Base-by-base conservation (phyloP, 192 early-diverging fungal species). In the Coemansia sp. region DNA sequence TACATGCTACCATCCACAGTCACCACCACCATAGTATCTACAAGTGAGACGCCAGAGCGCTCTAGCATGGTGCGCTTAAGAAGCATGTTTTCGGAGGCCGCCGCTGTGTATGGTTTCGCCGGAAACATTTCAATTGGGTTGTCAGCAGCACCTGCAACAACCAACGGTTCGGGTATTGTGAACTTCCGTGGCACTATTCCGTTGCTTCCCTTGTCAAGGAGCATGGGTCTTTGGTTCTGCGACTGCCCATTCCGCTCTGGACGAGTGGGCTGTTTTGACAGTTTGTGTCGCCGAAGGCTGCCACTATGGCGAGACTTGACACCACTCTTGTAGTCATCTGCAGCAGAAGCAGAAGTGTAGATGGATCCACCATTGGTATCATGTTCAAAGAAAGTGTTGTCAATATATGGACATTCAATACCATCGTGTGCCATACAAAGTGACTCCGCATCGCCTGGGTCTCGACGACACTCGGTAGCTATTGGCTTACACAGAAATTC, bases 1-100 rank as follows among this genome's bases (percentile, higher is more conserved):
- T 83, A 70, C 70, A 83, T 65, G 25, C 69, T 72, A 16, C 81
- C 81, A 25, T 83, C 76, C 10, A 83, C 75, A 8, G 81, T 83
- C 19, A 64, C 63, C 42, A 78, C 76, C n/a, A 83, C 67, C 81
- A 83, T 83, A 16, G 67, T 75, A 61, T 72, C 69, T 13, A 48
- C 71, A 20, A 83, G 67, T 37, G 72, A 55, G 16, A 78, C 67
- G 7, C 76, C 76, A 9, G 70, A 69, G 55, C 63, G 67, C 19
- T 61, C 76, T n/a, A 75, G 66, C 61, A 70, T 70, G 58, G 55
- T 65, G 25, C 81, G 71, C 69, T 49, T 64, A 54, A 75, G 45
- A 64, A 83, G 70, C 59, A 69, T 64, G 37, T 72, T 63, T 72
- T 77, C 67, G 11, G 61, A 63, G 5, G 72, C 72, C 8, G 48